phyloP scores from a whole-genome alignment of 208 protist species.

The Leishmania turanica region DNA sequence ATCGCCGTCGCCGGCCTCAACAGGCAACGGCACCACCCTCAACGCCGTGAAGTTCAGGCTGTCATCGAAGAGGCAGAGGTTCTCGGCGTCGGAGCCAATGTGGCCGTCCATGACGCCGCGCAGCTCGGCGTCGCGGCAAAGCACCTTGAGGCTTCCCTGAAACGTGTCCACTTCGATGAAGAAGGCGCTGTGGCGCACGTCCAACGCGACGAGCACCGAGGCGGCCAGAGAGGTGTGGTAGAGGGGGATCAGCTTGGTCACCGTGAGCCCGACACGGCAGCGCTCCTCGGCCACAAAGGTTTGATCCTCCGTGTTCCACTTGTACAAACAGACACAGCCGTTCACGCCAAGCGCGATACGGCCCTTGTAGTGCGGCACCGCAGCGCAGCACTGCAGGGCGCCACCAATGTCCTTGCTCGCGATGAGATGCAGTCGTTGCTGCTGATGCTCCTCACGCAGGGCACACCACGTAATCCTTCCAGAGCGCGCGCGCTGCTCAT shows the following conservation, averaged over 20 bases:
- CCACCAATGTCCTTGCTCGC: conserved; percentile 68
- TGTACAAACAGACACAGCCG: conserved; percentile 69
- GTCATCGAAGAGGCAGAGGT: conserved; percentile 70
- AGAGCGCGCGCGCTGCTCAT: conserved; percentile 62
- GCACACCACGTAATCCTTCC: conserved; percentile 63
- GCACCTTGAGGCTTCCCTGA: conserved; percentile 66
- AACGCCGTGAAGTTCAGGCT: conserved; percentile 58
- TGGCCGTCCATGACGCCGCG: conserved; percentile 71
- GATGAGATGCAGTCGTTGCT: conserved; percentile 18
- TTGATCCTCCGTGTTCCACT: conserved; percentile 60
- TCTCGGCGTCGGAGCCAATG: conserved; percentile 10
- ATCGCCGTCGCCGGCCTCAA: conserved; percentile 6
- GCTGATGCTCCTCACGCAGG: conserved; percentile 16
- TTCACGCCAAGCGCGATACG: conserved; percentile 80
- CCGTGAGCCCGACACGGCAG: conserved; percentile 54
- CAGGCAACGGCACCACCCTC: conserved; percentile 28
- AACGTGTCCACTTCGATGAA: conserved; percentile 66
- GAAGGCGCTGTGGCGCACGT: conserved; percentile 71
- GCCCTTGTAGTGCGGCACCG: conserved; percentile 67
- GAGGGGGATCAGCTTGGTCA: conserved; percentile 70
- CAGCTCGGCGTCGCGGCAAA: conserved; percentile 51
- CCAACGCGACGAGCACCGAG: conserved; percentile 60
- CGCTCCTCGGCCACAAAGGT: conserved; percentile 80
- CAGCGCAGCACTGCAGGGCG: conserved; percentile 75
- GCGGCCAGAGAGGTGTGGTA: conserved; percentile 11